phyloP scores from a whole-genome alignment of 2,329 filamentous ascomycete species.

The Nothophoma quercina region DNA sequence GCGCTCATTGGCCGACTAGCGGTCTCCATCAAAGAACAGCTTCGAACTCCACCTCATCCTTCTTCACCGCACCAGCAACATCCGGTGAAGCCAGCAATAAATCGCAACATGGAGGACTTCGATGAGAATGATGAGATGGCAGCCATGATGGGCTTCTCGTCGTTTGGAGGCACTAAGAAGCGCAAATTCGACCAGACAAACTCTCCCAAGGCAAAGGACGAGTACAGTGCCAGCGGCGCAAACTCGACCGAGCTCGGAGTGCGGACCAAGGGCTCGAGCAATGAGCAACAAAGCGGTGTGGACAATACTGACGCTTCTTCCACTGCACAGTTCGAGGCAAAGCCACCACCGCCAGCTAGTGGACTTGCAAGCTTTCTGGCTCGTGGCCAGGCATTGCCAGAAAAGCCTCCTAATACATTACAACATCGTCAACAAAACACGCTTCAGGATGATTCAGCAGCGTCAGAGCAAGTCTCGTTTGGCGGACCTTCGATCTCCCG shows the following conservation, averaged over 20 bases:
- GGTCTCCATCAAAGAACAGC: not conserved
- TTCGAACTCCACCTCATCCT: not conserved
- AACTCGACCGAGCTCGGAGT: conserved; percentile 49
- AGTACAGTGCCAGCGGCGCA: conserved; percentile 36
- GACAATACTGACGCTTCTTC: not conserved
- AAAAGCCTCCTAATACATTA: conserved; percentile 21
- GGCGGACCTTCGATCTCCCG: conserved; percentile 38
- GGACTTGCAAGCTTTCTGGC: conserved; percentile 45
- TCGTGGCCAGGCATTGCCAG: conserved; percentile 36
- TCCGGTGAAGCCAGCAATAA: not conserved
- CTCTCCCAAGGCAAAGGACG: conserved; percentile 53
- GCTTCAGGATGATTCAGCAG: conserved; percentile 7
- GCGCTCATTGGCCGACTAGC: conserved; percentile 9
- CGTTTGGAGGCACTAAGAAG: conserved; percentile 74
- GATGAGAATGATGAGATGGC: conserved; percentile 63
- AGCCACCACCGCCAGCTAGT: conserved; percentile 18
- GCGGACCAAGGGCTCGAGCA: conserved; percentile 36
- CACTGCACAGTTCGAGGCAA: not conserved
- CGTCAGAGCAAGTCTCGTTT: conserved; percentile 35
- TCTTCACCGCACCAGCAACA: not conserved
- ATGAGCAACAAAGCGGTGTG: not conserved
- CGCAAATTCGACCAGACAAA: conserved; percentile 70
- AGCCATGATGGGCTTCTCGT: conserved; percentile 75
- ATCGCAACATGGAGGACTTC: conserved; percentile 26
- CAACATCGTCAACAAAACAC: not conserved